phyloP scores from a whole-genome alignment of 495 filamentous ascomycete genomes.

The Penicillium macrosclerotiorum region DNA sequence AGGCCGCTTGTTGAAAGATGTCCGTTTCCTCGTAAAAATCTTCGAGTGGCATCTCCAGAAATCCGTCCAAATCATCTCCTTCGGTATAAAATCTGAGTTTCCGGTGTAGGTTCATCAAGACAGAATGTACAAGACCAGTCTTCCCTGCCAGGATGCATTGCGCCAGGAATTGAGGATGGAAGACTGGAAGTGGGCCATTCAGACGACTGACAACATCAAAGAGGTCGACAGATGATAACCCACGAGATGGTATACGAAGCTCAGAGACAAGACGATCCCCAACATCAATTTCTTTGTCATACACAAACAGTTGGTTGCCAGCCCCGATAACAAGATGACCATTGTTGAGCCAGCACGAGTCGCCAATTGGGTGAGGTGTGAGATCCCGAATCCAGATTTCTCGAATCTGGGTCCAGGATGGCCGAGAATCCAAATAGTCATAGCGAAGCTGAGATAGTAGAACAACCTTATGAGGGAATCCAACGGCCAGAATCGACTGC shows the following conservation, averaged over 20 bases:
- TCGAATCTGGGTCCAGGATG: slow-evolving; percentile 82
- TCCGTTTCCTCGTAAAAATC: slow-evolving; percentile 63
- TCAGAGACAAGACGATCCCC: slow-evolving; percentile 60
- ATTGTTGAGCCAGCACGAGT: slow-evolving; percentile 84
- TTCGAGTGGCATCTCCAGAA: slow-evolving; percentile 68
- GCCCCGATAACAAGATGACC: slow-evolving; percentile 83
- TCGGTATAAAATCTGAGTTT: slow-evolving; percentile 80
- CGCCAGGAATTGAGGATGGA: slow-evolving; percentile 88
- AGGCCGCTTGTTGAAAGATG: slow-evolving; percentile 40
- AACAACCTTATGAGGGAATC: slow-evolving; percentile 80
- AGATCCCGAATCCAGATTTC: slow-evolving; percentile 79
- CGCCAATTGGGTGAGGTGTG: slow-evolving; percentile 89
- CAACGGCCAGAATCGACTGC: slow-evolving; percentile 88
- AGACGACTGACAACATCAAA: slow-evolving; percentile 78
- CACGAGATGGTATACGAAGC: slow-evolving; percentile 60
- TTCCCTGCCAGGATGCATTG: slow-evolving; percentile 88
- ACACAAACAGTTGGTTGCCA: slow-evolving; percentile 90
- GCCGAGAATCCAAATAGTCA: slow-evolving; percentile 86
- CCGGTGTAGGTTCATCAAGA: slow-evolving; percentile 72
- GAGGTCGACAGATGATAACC: slow-evolving; percentile 54
- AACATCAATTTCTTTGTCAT: slow-evolving; percentile 69
- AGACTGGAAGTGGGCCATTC: slow-evolving; percentile 86
- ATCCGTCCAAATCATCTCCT: slow-evolving; percentile 78
- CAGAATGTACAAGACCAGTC: slow-evolving; percentile 64
- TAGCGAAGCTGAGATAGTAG: slow-evolving; percentile 90